Evolutionary conservation across 2,329 filamentous ascomycete species (phyloP), one percentile per base, ranked within the genome.

Genomic region (Talaromyces sp.): DNA sequence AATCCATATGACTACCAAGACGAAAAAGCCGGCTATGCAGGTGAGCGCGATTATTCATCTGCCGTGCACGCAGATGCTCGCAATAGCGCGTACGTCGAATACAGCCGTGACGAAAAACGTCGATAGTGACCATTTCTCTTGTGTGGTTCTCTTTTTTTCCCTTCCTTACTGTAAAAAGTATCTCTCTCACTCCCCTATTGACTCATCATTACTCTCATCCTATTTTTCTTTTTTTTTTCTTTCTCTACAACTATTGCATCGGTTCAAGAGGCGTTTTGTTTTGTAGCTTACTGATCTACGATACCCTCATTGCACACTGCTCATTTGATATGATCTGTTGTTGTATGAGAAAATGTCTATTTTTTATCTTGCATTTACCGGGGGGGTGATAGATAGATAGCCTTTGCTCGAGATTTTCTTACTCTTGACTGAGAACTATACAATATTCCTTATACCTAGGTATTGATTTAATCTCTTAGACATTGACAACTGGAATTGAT

Each of bases 1-100:
- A 21, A 33, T 48, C 9, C 67, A 39, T 63, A 66, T 1, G 62
- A 68, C 41, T 74, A 71, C 60, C 64, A 70, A 8, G 71, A 76
- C 58, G 71, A 77, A 63, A 78, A 78, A 59, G 45, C 75, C 36
- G 76, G 75, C 1, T 77, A 74, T 61, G 73, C 72, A 1, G 75
- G 75, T 0, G 71, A 75, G 48, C 66, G 73, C 56, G 66, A 68
- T 15, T 70, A 69, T 55, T 65, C 65, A 8, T 46, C 66, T 51
- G 68, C 70, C 21, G 56, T 72, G 17, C 41, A 58, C 1, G 21
- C 51, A 1, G 37, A 45, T 22, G 53, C 64, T 25, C 65, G 73
- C 25, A 65, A 66, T 39, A 76, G 73, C 62, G 70, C 67, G 41
- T 72, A 73, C 58, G 69, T 74, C 11, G 72, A 74, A 55, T 76